phyloP scores from a whole-genome alignment of 352 stramenopile species.

The Aphanomyces stellatus region DNA sequence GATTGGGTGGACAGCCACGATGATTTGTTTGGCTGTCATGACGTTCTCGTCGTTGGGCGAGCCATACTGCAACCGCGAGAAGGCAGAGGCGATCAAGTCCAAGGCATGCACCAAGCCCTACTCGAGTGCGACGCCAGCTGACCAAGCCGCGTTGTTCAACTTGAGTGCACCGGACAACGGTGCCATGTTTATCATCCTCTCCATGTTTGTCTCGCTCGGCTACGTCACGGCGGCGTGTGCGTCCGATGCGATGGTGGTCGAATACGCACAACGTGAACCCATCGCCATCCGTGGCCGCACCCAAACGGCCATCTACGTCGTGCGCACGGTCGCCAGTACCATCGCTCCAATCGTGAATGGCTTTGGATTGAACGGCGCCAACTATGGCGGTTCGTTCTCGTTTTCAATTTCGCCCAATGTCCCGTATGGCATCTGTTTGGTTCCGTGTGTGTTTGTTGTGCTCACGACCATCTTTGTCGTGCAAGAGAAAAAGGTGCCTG shows the following conservation, averaged over 20 bases:
- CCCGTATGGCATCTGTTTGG: slow-evolving; percentile 24
- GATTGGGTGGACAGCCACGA: slow-evolving; percentile 38
- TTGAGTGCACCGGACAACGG: slow-evolving; percentile 21
- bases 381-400: slow-evolving; percentile 39
- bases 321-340: slow-evolving; percentile 36
- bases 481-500: slow-evolving; percentile 15
- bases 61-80: slow-evolving; percentile 35
- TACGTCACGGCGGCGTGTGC: slow-evolving; percentile 35
- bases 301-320: slow-evolving; percentile 37
- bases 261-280: slow-evolving; percentile 36
- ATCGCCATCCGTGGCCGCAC: slow-evolving; percentile 26
- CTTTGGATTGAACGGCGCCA: slow-evolving; percentile 32
- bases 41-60: slow-evolving; percentile 30
- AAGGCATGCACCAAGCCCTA: not conserved
- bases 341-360: slow-evolving; percentile 25
- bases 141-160: slow-evolving; percentile 27
- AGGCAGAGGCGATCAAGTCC: not conserved
- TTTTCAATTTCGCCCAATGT: slow-evolving; percentile 30
- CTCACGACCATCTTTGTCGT: slow-evolving; percentile 22
- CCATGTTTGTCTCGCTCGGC: slow-evolving; percentile 33
- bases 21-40: slow-evolving; percentile 42
- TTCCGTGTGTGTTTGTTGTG: slow-evolving; percentile 23
- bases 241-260: slow-evolving; percentile 32
- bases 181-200: slow-evolving; percentile 28
- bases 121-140: not conserved